Base-by-base conservation (phyloP, 805 yeast genomes). In the Isabelozyma heimii region DNA sequence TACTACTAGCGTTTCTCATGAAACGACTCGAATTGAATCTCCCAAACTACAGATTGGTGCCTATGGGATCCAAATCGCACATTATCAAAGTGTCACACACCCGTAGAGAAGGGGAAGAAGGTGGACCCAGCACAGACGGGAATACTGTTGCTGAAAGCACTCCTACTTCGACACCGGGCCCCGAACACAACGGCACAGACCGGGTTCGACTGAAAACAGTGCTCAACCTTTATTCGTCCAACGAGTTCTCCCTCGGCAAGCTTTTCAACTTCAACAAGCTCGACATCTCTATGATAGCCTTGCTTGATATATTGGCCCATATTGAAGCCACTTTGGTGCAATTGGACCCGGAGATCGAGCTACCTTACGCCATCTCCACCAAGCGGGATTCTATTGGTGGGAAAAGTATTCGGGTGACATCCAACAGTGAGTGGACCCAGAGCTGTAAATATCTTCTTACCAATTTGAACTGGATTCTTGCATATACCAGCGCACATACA, bases 381-480 rank as follows among this genome's bases (percentile, higher is more conserved):
- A 62, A 58, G 26, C 77, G 76, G 8, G 96, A 87, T 52, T 78
- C 79, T 46, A 85, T 92, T 35, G 96, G 94, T 1, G 91, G 89
- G 1, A 79, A 82, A 48, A 81, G 88, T 44, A 85, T 92, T n/a
- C 73, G 84, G 43, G 77, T 89, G 1, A 81, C 88, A 1, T 79
- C 88, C 2, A 85, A 85, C 61, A 82, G 82, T 42, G 89, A 87
- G 52, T 91, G 98, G 98, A 89, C 97, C 0, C 81, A 85, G 24
- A 92, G 96, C 0, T 91, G 97, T 67, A 86, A 87, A 58, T 87
- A 83, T 60, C 71, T 92, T 10, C 69, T 91, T 43, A 88, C 94
- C 0, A 82, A 92, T 52, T 51, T 74, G 28, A 90, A 89, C 60
- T 92, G 97, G 96, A 76, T 92, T 7, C 68, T 91, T 47, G 85